phyloP scores from a whole-genome alignment of 352 stramenopile species.

The Blastocystis sp. region DNA sequence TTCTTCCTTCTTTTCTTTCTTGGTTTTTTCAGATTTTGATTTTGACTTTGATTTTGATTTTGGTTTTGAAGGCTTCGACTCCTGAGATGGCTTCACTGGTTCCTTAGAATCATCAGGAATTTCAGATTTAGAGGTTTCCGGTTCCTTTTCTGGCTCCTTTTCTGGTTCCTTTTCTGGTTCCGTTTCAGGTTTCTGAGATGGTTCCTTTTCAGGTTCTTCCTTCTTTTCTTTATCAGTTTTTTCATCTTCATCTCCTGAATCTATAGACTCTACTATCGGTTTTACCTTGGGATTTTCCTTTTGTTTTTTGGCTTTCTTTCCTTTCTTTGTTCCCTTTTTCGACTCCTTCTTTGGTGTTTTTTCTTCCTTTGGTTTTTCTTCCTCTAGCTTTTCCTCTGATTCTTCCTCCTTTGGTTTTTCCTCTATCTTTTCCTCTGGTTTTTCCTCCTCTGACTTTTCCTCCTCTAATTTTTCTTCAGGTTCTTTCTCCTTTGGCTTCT shows the following conservation, averaged over 20 bases:
- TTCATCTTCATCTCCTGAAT: not conserved
- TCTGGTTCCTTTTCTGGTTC: not conserved
- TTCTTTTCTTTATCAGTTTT: not conserved
- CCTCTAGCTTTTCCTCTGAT: not conserved
- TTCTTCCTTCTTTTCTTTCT: constrained; percentile 32
- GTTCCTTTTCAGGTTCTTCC: not conserved
- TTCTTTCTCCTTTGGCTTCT: not conserved
- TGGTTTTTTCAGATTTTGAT: not conserved
- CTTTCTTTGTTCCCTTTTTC: constrained; percentile 30
- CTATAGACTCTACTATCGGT: not conserved
- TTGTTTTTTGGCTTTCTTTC: constrained; percentile 53
- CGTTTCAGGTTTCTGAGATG: not conserved
- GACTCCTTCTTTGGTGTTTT: not conserved
- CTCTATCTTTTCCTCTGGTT: not conserved
- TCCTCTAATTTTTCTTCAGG: not conserved
- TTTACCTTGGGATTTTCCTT: not conserved
- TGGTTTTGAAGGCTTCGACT: not conserved
- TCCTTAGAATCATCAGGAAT: not conserved
- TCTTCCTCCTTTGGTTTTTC: not conserved
- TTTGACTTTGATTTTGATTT: no score
- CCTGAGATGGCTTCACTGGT: not conserved
- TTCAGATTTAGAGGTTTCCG: not conserved
- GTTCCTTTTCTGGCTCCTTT: not conserved
- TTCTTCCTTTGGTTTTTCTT: not conserved
- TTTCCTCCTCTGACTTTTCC: not conserved